These are phyloP conservation scores for Xylaria cubensis DNA, from an alignment of 495 filamentous ascomycete genomes.

Conservation along the genomic window DNA sequence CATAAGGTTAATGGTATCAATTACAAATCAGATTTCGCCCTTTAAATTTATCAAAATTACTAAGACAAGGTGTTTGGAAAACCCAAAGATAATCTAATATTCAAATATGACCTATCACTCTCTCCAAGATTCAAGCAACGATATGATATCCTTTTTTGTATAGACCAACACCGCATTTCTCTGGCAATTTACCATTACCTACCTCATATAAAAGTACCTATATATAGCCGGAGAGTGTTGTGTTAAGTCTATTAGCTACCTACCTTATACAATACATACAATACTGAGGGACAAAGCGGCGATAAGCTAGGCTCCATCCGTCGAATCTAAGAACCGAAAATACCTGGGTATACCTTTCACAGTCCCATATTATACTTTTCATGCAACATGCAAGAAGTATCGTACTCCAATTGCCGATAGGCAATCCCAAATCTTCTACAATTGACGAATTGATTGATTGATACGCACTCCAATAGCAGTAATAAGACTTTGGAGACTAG, in stretches of 20 bases:
- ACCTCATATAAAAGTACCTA: background rate
- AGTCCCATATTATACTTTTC: background rate
- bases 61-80: background rate
- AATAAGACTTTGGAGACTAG: constrained; percentile 12
- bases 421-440: background rate
- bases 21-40: background rate
- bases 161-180: background rate
- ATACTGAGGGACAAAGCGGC: background rate
- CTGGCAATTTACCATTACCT: background rate
- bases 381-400: background rate
- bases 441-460: constrained; percentile 5
- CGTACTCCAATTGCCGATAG: constrained; percentile 7
- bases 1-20: background rate
- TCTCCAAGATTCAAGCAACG: background rate
- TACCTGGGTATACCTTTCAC: constrained; percentile 5
- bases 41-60: background rate
- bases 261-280: background rate
- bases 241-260: background rate
- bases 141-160: background rate
- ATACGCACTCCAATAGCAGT: background rate
- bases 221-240: background rate
- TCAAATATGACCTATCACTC: background rate
- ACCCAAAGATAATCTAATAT: background rate
- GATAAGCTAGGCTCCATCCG: constrained; percentile 13
- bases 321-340: background rate